A percentile compares a stretch with the other conserved stretches of the same genome.
Conservation (phyloP, 371 early-diverging fungal species). For the Mortierella sp. region DNA sequence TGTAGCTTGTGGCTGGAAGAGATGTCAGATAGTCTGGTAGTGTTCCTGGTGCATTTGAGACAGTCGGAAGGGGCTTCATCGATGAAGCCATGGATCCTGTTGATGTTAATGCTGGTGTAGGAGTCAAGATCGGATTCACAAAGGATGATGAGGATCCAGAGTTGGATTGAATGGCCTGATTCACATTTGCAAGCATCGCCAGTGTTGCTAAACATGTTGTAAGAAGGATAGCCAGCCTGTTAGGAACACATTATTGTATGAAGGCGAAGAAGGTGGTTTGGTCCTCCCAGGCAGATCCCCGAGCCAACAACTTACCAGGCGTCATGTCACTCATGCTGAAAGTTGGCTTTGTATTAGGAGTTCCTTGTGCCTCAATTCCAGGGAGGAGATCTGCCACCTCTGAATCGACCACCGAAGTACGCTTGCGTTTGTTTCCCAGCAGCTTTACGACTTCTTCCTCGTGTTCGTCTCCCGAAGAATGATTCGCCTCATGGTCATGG, state of each 20-base stretch:
- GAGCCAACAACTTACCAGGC: conserved; percentile 20
- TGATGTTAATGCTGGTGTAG: background rate
- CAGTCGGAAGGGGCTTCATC: too few relatives aligned
- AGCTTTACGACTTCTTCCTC: background rate
- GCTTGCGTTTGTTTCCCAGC: conserved; percentile 21
- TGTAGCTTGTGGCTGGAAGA: too few relatives aligned
- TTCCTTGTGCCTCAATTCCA: conserved; percentile 22
- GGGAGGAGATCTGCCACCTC: conserved; percentile 10
- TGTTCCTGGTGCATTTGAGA: background rate
- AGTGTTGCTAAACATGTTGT: conserved; percentile 15
- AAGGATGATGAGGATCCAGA: conserved; percentile 9
- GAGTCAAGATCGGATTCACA: background rate
- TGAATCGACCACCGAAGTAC: conserved; percentile 2
- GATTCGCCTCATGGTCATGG: too few relatives aligned
- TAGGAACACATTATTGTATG: background rate
- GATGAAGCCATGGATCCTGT: background rate
- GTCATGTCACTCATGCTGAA: conserved; percentile 33
- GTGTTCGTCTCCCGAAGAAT: conserved; percentile 2
- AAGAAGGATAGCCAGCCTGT: too few relatives aligned
- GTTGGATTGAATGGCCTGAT: conserved; percentile 11
- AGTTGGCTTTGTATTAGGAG: conserved; percentile 8
- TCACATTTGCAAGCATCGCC: conserved; percentile 23
- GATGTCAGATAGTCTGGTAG: conserved; percentile 1
- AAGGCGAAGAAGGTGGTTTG: background rate
- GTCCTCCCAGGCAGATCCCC: background rate